Evolutionary conservation across 2,329 filamentous ascomycete species (phyloP).

Genomic region (Tolypocladium endophyticum): DNA sequence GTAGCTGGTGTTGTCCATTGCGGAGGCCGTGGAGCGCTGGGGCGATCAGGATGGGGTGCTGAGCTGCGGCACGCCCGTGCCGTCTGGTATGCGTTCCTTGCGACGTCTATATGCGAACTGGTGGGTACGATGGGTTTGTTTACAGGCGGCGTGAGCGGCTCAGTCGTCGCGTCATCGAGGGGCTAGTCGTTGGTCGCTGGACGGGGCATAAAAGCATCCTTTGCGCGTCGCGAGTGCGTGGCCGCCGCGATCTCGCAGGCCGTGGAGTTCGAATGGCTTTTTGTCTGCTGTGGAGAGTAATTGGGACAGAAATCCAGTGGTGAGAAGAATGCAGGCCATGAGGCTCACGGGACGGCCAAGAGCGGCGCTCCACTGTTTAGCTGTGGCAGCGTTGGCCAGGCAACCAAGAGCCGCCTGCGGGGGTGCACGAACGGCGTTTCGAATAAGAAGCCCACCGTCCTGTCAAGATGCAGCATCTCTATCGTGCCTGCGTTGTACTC

Average conservation of each 20-base stretch:
- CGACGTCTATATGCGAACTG: not conserved
- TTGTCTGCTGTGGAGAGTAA: not conserved
- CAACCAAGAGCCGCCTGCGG: not conserved
- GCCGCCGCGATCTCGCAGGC: not conserved
- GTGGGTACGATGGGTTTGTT: not conserved
- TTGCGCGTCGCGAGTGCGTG: not conserved
- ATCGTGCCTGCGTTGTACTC: not conserved
- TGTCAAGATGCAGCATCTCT: not conserved
- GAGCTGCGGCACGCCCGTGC: not conserved
- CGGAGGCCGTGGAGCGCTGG: not conserved
- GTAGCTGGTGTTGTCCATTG: slow-evolving; percentile 62
- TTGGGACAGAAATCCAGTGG: not conserved
- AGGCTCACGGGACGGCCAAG: not conserved
- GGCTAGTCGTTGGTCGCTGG: not conserved
- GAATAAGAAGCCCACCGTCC: not conserved
- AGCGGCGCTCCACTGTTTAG: not conserved
- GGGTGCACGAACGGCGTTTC: not conserved
- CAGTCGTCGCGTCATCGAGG: not conserved
- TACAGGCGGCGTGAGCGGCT: not conserved
- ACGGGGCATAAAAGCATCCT: not conserved
- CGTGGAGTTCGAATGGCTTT: not conserved
- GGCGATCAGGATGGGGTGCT: not conserved
- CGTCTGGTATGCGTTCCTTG: not conserved
- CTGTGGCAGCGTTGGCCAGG: not conserved
- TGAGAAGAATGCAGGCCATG: not conserved